Evolutionary conservation across 768 basidiomycete genomes (phyloP).

Genomic region (Candolleomyces efflorescens): DNA sequence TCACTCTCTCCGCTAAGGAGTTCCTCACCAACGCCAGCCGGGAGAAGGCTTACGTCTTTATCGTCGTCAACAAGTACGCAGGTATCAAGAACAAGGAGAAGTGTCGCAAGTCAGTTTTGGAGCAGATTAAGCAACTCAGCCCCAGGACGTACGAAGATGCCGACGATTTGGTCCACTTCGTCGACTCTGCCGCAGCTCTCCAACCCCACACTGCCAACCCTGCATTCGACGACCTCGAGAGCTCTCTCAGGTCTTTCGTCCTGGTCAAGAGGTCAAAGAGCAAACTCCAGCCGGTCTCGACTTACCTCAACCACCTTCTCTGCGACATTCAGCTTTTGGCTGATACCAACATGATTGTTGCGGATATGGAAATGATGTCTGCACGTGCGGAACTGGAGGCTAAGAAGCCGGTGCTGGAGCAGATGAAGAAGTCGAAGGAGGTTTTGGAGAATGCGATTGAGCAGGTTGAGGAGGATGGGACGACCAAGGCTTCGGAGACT

Average conservation of each 20-base stretch:
- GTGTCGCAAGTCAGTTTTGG: slow-evolving; percentile 82
- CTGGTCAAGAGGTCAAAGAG: slow-evolving; percentile 94
- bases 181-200: slow-evolving; percentile 81
- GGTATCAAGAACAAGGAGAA: slow-evolving; percentile 94
- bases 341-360: slow-evolving; percentile 82
- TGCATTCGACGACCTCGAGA: slow-evolving; percentile 86
- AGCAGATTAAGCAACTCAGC: slow-evolving; percentile 90
- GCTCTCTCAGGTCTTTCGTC: slow-evolving; percentile 88
- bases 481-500: slow-evolving; percentile 43
- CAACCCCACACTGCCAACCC: slow-evolving; percentile 61
- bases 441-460: slow-evolving; percentile 77
- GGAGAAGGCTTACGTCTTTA: slow-evolving; percentile 97
- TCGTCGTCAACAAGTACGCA: slow-evolving; percentile 98
- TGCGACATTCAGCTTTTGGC: slow-evolving; percentile 87
- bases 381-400: slow-evolving; percentile 67
- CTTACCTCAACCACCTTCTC: slow-evolving; percentile 88
- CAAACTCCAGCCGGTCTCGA: slow-evolving; percentile 90
- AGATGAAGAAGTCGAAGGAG: slow-evolving; percentile 74
- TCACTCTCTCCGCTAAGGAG: slow-evolving; percentile 92
- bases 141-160: slow-evolving; percentile 91
- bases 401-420: slow-evolving; percentile 80
- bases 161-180: slow-evolving; percentile 94
- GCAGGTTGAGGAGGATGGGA: slow-evolving; percentile 69
- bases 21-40: slow-evolving; percentile 91
- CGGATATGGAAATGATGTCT: slow-evolving; percentile 66